Conservation (phyloP, 805 yeast species). For the Sugiyamaella chiloensis region DNA sequence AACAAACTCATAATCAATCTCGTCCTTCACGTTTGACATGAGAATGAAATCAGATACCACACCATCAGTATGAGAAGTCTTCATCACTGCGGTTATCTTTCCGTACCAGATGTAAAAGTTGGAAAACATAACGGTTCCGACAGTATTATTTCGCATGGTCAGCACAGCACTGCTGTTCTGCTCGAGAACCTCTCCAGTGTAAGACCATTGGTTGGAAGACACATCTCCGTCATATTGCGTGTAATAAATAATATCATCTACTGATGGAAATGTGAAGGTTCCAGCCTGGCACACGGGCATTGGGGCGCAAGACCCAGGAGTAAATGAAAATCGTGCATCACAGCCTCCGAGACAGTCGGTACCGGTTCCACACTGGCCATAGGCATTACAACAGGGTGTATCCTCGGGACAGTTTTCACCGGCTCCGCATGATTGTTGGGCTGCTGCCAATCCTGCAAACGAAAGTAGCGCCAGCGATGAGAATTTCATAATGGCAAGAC, state of each 20-base stretch:
- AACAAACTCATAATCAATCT: conserved; percentile 82
- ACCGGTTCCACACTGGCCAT: conserved; percentile 79
- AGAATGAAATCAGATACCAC: conserved; percentile 80
- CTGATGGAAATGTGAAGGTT: conserved; percentile 29
- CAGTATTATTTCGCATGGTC: conserved; percentile 73
- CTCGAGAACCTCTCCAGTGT: conserved; percentile 49
- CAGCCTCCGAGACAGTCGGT: conserved; percentile 82
- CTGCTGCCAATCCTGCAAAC: conserved; percentile 25
- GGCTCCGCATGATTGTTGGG: conserved; percentile 46
- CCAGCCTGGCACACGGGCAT: conserved; percentile 65
- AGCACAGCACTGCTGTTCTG: conserved; percentile 55
- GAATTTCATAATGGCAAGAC: conserved; percentile 7
- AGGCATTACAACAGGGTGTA: conserved; percentile 81
- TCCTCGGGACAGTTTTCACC: conserved; percentile 65
- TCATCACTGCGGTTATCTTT: conserved; percentile 62
- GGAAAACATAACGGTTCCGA: conserved; percentile 79
- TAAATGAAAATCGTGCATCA: conserved; percentile 68
- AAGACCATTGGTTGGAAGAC: conserved; percentile 63
- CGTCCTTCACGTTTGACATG: conserved; percentile 84
- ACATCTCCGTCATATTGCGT: conserved; percentile 67
- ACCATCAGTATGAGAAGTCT: conserved; percentile 73
- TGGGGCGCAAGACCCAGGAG: conserved; percentile 74
- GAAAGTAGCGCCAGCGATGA: conserved; percentile 14
- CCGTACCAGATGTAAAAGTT: conserved; percentile 88
- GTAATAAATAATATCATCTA: conserved; percentile 34